Conservation (phyloP, 192 early-diverging fungal genomes). For the Spizellomyces sp. region DNA sequence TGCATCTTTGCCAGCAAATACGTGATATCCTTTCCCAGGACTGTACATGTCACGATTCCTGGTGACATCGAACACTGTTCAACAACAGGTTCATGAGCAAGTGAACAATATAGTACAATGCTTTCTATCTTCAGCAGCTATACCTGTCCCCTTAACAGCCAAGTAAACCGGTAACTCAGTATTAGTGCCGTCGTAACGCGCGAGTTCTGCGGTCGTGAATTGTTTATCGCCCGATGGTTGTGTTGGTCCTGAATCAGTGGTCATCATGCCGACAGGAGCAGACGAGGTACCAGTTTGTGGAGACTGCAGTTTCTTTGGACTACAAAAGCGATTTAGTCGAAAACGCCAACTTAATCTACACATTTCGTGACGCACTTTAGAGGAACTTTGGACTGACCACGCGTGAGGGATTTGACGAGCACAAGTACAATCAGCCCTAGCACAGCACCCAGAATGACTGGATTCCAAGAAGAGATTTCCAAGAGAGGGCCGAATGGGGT, state of each 20-base stretch:
- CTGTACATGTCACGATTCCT: slow-evolving; percentile 65
- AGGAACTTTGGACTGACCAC: too few relatives aligned
- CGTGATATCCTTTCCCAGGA: slow-evolving; percentile 65
- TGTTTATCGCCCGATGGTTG: not conserved
- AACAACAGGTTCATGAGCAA: slow-evolving; percentile 8
- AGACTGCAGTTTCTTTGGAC: too few relatives aligned
- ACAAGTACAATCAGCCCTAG: too few relatives aligned
- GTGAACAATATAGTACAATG: slow-evolving; percentile 8
- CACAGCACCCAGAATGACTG: too few relatives aligned
- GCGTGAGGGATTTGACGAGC: too few relatives aligned
- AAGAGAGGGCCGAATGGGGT: too few relatives aligned
- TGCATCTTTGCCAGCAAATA: slow-evolving; percentile 84
- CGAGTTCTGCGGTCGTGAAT: slow-evolving; percentile 62
- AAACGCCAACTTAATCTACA: too few relatives aligned
- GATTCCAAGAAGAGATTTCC: too few relatives aligned
- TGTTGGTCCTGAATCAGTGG: not conserved
- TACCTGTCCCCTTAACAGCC: slow-evolving; percentile 77
- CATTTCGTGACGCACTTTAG: too few relatives aligned
- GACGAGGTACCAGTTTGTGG: too few relatives aligned
- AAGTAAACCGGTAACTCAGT: slow-evolving; percentile 67
- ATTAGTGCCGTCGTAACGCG: slow-evolving; percentile 65
- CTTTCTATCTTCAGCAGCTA: not conserved
- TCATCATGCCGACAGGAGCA: not conserved
- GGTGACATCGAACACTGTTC: slow-evolving; percentile 72
- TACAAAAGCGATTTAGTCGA: too few relatives aligned